phyloP scores from a whole-genome alignment of 2,329 filamentous ascomycete genomes.

The Hortaea werneckii region DNA sequence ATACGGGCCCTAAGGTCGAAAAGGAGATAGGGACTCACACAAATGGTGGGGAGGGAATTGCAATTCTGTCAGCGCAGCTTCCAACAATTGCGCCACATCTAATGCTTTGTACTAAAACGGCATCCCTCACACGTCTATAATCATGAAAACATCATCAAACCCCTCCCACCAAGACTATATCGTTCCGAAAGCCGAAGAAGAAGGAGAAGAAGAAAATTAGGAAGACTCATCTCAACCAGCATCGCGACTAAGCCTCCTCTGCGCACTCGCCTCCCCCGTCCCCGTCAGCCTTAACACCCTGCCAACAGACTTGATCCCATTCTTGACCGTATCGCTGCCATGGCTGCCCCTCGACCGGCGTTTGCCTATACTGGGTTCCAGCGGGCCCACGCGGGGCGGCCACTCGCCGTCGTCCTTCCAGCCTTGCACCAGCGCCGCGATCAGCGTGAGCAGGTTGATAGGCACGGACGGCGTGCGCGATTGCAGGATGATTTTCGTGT shows the following conservation, averaged over 20 bases:
- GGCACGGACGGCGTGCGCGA: slow-evolving; percentile 74
- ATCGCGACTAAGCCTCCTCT: background rate
- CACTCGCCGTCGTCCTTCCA: slow-evolving; percentile 93
- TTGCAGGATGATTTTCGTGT: slow-evolving; percentile 77
- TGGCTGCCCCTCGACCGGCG: slow-evolving; percentile 18
- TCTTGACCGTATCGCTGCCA: slow-evolving; percentile 23
- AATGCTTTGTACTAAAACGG: no score
- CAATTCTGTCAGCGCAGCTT: no score
- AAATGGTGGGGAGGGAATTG: no score
- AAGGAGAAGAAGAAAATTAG: background rate
- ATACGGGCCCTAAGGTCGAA: no score
- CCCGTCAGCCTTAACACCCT: slow-evolving; percentile 29
- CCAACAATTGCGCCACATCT: no score
- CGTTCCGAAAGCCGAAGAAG: no score
- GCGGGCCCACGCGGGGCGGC: slow-evolving; percentile 55
- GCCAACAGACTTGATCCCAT: slow-evolving; percentile 35
- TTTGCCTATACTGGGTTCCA: slow-evolving; percentile 36
- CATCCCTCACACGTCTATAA: no score
- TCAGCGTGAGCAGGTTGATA: slow-evolving; percentile 75
- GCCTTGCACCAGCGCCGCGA: slow-evolving; percentile 69
- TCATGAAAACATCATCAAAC: no score
- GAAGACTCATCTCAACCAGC: background rate
- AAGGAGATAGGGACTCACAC: no score
- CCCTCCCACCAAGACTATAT: no score
- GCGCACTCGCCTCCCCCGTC: background rate